phyloP scores from a whole-genome alignment of 805 yeast species.

The Pichia rugopelliculosa region DNA sequence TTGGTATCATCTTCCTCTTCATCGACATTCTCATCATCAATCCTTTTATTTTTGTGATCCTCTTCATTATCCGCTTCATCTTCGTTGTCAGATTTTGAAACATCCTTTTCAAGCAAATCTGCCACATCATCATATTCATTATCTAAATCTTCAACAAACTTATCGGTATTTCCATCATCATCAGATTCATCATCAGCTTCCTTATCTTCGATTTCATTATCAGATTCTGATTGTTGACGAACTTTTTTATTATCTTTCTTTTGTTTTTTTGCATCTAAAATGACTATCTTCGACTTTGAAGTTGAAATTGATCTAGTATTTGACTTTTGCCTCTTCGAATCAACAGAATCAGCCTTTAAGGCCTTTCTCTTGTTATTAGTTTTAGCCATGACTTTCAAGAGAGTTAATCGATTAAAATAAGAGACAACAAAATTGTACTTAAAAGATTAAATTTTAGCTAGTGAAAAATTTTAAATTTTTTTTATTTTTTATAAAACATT shows the following conservation, averaged over 20 bases:
- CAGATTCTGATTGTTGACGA: background rate
- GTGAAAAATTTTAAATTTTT: background rate
- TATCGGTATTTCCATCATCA: conserved; percentile 27
- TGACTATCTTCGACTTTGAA: background rate
- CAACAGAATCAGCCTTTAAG: background rate
- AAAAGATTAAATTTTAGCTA: background rate
- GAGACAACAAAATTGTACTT: too few relatives aligned
- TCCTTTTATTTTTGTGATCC: conserved; percentile 24
- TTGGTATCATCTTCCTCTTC: conserved; percentile 19
- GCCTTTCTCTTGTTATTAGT: background rate
- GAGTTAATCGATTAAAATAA: background rate
- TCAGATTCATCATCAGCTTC: background rate
- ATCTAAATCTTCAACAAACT: conserved; percentile 46
- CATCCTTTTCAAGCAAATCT: conserved; percentile 32
- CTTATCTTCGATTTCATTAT: too few relatives aligned
- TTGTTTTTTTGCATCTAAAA: conserved; percentile 6
- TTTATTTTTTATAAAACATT: background rate
- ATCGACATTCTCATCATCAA: conserved; percentile 14
- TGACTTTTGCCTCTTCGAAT: conserved; percentile 1
- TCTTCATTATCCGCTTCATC: conserved; percentile 19
- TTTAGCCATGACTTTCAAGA: background rate
- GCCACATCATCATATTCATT: conserved; percentile 53
- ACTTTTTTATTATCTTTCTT: conserved; percentile 2
- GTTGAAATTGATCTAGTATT: background rate
- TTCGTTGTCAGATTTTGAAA: conserved; percentile 33